Percentiles rank a stretch among this genome's conserved stretches.
Evolutionary conservation across 352 stramenopile species (phyloP).

Genomic region (Albugo laibachii): DNA sequence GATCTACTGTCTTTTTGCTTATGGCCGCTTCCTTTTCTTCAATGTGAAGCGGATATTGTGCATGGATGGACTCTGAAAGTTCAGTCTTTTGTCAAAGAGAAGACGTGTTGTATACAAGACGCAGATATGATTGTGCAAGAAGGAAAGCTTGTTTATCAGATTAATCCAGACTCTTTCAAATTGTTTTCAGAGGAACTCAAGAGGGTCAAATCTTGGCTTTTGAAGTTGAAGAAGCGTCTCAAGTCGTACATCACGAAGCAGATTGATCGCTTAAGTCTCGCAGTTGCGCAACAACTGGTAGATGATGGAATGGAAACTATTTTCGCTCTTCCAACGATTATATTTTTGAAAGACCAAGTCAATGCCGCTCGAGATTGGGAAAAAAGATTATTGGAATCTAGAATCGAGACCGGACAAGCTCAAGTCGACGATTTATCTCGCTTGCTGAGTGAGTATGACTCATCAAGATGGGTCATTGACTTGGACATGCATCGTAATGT

Average conservation of each 20-base stretch:
- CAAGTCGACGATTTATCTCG: constrained; percentile 43
- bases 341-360: constrained; percentile 60
- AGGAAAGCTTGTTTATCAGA: constrained; percentile 21
- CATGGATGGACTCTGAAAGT: constrained; percentile 40
- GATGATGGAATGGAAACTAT: constrained; percentile 64
- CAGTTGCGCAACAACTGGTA: constrained; percentile 34
- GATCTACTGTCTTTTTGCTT: constrained; percentile 28
- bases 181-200: constrained; percentile 64
- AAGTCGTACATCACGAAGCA: constrained; percentile 52
- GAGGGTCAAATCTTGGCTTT: constrained; percentile 58
- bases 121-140: constrained; percentile 27
- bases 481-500: constrained; percentile 77
- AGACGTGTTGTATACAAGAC: constrained; percentile 17
- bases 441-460: constrained; percentile 68
- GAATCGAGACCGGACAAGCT: constrained; percentile 59
- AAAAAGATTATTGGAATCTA: constrained; percentile 41
- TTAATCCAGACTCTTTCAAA: constrained; percentile 62
- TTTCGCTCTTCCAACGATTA: constrained; percentile 52
- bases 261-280: constrained; percentile 37
- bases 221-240: constrained; percentile 68
- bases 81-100: constrained; percentile 30
- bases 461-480: constrained; percentile 53
- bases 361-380: constrained; percentile 68
- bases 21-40: constrained; percentile 54
- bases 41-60: constrained; percentile 38